Evolutionary conservation across 2,329 filamentous ascomycete genomes (phyloP).

Genomic region (Pseudocercospora musae): DNA sequence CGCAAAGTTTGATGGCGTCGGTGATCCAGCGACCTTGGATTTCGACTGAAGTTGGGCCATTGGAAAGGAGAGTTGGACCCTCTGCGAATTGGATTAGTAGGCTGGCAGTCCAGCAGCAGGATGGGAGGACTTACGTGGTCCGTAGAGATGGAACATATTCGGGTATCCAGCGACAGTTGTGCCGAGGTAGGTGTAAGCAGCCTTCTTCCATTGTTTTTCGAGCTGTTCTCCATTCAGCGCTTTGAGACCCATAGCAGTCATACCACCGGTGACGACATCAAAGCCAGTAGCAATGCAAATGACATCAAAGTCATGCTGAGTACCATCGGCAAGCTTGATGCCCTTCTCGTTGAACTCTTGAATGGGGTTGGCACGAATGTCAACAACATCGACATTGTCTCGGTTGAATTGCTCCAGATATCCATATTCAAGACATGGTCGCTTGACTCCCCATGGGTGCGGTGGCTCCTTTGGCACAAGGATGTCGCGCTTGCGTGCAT

Average conservation of each 20-base stretch:
- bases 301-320: slow-evolving; percentile 41
- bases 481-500: slow-evolving; percentile 50
- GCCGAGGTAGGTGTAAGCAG: slow-evolving; percentile 43
- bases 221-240: slow-evolving; percentile 27
- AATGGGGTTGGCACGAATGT: slow-evolving; percentile 12
- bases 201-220: slow-evolving; percentile 42
- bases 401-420: slow-evolving; percentile 46
- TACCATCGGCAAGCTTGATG: slow-evolving; percentile 24
- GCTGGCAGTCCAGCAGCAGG: slow-evolving; percentile 27
- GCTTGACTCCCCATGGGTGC: slow-evolving; percentile 46
- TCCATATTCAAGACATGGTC: slow-evolving; percentile 43
- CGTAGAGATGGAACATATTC: slow-evolving; percentile 18
- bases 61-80: slow-evolving; percentile 42
- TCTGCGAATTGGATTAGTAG: slow-evolving; percentile 29
- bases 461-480: slow-evolving; percentile 51
- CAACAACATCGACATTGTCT: slow-evolving; percentile 37
- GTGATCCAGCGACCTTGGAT: slow-evolving; percentile 41
- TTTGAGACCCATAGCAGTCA: slow-evolving; percentile 44
- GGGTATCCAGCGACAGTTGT: slow-evolving; percentile 41
- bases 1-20: slow-evolving; percentile 27
- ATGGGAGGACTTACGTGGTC: background rate
- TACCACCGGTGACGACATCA: slow-evolving; percentile 41
- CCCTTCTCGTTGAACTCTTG: slow-evolving; percentile 24
- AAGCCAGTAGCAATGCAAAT: slow-evolving; percentile 47
- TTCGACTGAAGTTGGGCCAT: slow-evolving; percentile 42